Evolutionary conservation across 345 rosid species (phyloP), one percentile per base, ranked within the genome.

Genomic region (Syzygium grande): DNA sequence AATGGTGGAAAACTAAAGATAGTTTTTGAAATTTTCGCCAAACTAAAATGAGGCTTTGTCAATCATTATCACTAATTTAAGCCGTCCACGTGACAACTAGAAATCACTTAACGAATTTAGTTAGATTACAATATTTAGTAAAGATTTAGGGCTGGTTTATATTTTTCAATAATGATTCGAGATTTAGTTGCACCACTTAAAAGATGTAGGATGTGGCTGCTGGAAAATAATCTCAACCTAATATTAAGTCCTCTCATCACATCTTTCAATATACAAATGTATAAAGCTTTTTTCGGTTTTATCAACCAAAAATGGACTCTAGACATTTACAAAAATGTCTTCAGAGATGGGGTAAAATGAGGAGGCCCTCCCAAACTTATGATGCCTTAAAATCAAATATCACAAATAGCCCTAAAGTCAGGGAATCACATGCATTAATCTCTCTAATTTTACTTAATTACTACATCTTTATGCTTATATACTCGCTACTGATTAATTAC

Each of bases 81-180:
- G 38, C 21, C 14, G 16, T 9, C 21, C 19, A 63, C 29, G 38
- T 29, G 38, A 63, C 9, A 15, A 14, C 21, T 29, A 14, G 14
- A 73, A 73, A 30, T 65, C 9, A 29, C 43, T 5, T 15, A 49
- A 34, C 2, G 1, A 34, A 22, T 19, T 30, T 68, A 68, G 43
- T 23, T 73, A 4, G 23, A 34, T 19, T 34, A 34, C 7, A 34
- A 21, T 73, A 19, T 34, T 11, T 5, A 21, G 25, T 19, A 73
- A 73, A 73, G 2, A 38, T 5, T 73, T 9, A 73, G 12, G 25
- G 10, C 43, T 34, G 9, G 0, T 1, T 9, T 68, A 68, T 68
- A 17, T 34, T 34, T 34, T 22, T 16, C 1, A 5, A 3, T 22
- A 9, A 34, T 0, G 21, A 73, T 21, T 68, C 0, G 25, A 34